These are phyloP conservation scores for Meripilus lineatus DNA, from an alignment of 1,284 basidiomycete species.

Conservation along the genomic window DNA sequence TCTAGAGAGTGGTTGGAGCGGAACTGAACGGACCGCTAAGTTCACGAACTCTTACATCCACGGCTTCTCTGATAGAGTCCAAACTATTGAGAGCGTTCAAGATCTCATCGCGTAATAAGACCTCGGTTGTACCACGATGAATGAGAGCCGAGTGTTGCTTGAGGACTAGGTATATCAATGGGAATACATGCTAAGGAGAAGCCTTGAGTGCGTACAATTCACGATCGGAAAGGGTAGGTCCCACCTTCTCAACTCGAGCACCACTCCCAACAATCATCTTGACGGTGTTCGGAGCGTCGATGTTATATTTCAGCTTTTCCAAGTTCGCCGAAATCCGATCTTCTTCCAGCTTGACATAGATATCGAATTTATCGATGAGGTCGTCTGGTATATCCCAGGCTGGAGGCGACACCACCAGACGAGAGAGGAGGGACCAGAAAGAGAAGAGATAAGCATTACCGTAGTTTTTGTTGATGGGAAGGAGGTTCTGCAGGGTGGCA, in stretches of 20 bases:
- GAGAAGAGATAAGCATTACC: slow-evolving; percentile 20
- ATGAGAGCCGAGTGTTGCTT: slow-evolving; percentile 22
- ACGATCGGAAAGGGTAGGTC: not conserved
- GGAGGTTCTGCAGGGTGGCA: slow-evolving; percentile 12
- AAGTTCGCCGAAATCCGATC: slow-evolving; percentile 15
- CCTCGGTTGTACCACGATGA: slow-evolving; percentile 13
- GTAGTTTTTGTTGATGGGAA: slow-evolving; percentile 17
- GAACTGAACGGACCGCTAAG: too few relatives aligned
- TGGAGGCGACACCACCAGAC: slow-evolving; percentile 14
- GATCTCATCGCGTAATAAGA: slow-evolving; percentile 21
- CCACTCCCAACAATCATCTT: too few relatives aligned
- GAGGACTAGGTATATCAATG: slow-evolving; percentile 21
- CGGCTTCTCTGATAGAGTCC: slow-evolving; percentile 17
- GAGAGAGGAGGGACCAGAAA: slow-evolving; percentile 19
- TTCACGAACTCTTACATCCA: too few relatives aligned
- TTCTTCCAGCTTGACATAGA: slow-evolving; percentile 16
- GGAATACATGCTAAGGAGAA: slow-evolving; percentile 15
- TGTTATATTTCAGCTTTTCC: slow-evolving; percentile 16
- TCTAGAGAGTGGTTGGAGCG: too few relatives aligned
- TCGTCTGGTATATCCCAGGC: slow-evolving; percentile 12
- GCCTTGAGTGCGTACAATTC: not conserved
- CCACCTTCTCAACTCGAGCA: slow-evolving; percentile 22
- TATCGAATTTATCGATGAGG: slow-evolving; percentile 16
- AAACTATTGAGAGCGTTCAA: slow-evolving; percentile 20
- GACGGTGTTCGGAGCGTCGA: slow-evolving; percentile 21